Conservation (phyloP, 2,329 filamentous ascomycete genomes). For the Hymenoscyphus occultus region DNA sequence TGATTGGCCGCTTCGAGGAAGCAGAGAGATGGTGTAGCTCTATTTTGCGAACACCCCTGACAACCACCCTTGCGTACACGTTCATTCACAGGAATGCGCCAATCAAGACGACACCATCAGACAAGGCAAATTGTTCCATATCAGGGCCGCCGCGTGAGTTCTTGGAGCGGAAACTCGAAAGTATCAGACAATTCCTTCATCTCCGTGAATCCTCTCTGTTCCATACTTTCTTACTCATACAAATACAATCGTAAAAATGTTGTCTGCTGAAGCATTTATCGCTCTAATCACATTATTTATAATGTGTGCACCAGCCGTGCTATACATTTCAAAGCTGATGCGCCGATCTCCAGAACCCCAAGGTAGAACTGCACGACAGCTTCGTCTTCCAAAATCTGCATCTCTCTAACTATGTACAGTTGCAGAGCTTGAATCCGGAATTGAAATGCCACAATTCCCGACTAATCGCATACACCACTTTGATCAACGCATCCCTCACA, state of each 20-base stretch:
- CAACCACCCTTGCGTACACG: no score
- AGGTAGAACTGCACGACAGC: neutral
- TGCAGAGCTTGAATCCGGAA: neutral
- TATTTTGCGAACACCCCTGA: no score
- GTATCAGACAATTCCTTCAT: no score
- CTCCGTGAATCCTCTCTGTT: no score
- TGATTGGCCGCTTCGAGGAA: no score
- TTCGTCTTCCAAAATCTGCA: neutral
- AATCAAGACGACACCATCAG: no score
- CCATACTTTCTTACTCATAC: neutral
- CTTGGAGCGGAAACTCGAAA: no score
- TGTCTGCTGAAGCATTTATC: neutral
- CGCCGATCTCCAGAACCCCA: neutral
- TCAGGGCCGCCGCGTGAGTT: no score
- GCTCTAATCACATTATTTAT: constrained; percentile 1
- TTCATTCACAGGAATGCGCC: no score
- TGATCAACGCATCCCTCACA: neutral
- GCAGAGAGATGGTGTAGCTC: no score
- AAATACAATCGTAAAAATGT: neutral
- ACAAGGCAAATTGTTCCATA: no score
- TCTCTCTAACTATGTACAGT: neutral
- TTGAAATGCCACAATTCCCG: neutral
- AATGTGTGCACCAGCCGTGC: constrained; percentile 1
- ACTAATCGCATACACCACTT: neutral
- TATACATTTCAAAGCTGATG: neutral